Evolutionary conservation across 345 rosid genomes (phyloP).

Genomic region (Melaleuca quinquenervia): DNA sequence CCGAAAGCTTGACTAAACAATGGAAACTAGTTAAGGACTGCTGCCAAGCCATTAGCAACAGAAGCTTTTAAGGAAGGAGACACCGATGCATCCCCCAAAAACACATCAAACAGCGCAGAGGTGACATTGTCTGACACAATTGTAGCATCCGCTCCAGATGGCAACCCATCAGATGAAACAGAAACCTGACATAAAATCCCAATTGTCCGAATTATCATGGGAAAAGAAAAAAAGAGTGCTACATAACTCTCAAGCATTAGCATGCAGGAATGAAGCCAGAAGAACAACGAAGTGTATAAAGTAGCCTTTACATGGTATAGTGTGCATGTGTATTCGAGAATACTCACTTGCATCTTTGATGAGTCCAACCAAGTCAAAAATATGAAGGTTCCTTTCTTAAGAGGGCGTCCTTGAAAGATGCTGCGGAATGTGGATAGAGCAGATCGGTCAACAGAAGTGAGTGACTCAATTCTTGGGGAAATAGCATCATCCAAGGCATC

Average conservation of each 20-base stretch:
- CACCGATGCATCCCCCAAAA: conserved; percentile 68
- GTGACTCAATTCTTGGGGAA: conserved; percentile 58
- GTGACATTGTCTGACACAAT: conserved; percentile 54
- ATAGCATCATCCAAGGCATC: conserved; percentile 75
- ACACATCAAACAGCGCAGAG: conserved; percentile 61
- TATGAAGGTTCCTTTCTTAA: conserved; percentile 58
- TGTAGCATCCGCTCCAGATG: conserved; percentile 37
- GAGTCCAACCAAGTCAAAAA: conserved; percentile 67
- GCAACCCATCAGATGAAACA: conserved; percentile 49
- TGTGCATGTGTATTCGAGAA: not conserved
- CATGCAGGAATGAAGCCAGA: not conserved
- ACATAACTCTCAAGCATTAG: not conserved
- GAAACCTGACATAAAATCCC: conserved; percentile 30
- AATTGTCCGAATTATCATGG: not conserved
- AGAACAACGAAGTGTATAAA: not conserved
- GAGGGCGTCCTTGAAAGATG: conserved; percentile 60
- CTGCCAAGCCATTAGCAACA: conserved; percentile 39
- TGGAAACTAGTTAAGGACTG: conserved; percentile 23
- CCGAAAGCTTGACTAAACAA: not conserved
- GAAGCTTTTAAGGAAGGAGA: conserved; percentile 72
- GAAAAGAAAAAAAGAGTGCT: not conserved
- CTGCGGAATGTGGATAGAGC: conserved; percentile 54
- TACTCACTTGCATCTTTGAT: conserved; percentile 67
- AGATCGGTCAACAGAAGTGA: conserved; percentile 35
- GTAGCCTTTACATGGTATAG: not conserved